A percentile compares a stretch with the other conserved stretches of the same genome.
Conservation (phyloP, 768 basidiomycete genomes). For the Termitomyces sp. region DNA sequence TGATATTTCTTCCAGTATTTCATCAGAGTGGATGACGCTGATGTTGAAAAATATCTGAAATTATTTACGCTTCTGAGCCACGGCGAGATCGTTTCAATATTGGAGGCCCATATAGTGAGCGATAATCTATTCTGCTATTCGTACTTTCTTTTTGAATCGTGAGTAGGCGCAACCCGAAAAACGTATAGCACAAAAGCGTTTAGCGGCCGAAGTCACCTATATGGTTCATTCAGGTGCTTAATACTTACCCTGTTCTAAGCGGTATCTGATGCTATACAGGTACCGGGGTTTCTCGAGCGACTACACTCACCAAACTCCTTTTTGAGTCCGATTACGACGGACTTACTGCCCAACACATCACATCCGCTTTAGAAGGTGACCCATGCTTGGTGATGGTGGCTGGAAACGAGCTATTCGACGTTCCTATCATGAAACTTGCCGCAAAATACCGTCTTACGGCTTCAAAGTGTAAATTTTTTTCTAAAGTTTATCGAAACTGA, state of each 20-base stretch:
- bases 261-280: conserved; percentile 20
- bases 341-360: conserved; percentile 51
- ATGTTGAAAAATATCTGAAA: conserved; percentile 74
- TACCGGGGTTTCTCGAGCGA: conserved; percentile 32
- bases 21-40: conserved; percentile 71
- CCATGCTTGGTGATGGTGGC: conserved; percentile 54
- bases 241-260: neutral
- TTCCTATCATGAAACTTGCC: conserved; percentile 57
- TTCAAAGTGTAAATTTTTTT: conserved; percentile 54
- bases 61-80: conserved; percentile 75
- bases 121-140: neutral
- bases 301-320: conserved; percentile 36
- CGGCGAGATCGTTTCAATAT: conserved; percentile 47
- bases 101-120: conserved; percentile 55
- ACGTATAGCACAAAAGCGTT: conserved; percentile 39
- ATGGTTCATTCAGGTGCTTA: conserved; percentile 39
- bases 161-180: conserved; percentile 35
- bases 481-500: neutral
- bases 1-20: conserved; percentile 64
- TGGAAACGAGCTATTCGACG: conserved; percentile 44
- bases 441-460: conserved; percentile 49
- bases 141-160: neutral
- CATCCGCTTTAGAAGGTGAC: conserved; percentile 59
- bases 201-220: conserved; percentile 51
- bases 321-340: conserved; percentile 38